Evolutionary conservation across 441 rosid genomes (phyloP).

Genomic region (Sinapis alba): DNA sequence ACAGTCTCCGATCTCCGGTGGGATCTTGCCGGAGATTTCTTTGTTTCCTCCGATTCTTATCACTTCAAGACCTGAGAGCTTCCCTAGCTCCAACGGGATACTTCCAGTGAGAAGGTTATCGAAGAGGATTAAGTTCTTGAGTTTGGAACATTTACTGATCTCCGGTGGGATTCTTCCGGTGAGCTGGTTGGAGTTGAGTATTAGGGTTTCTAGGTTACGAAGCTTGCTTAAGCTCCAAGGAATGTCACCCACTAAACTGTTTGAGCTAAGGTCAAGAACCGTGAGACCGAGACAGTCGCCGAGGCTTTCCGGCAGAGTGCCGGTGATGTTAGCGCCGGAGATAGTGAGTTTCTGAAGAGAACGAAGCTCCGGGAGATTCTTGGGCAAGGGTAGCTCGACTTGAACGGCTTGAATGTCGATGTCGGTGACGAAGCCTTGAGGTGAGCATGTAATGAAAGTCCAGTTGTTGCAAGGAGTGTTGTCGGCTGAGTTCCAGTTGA

Average conservation of each 20-base stretch:
- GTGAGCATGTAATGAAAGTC: constrained; percentile 77
- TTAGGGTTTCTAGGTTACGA: constrained; percentile 55
- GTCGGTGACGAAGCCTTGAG: constrained; percentile 65
- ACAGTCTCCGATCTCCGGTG: constrained; percentile 80
- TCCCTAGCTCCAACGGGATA: constrained; percentile 79
- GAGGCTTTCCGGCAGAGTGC: constrained; percentile 60
- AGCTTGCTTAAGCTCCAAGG: constrained; percentile 67
- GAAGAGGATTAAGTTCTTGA: constrained; percentile 57
- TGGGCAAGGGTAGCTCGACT: constrained; percentile 57
- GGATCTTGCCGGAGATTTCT: constrained; percentile 72
- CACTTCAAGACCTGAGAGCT: constrained; percentile 57
- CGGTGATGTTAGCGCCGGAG: constrained; percentile 77
- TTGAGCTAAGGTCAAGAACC: constrained; percentile 64
- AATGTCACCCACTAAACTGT: constrained; percentile 63
- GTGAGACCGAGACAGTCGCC: constrained; percentile 52
- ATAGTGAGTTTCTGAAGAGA: constrained; percentile 59
- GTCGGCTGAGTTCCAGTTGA: constrained; percentile 70
- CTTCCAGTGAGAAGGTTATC: constrained; percentile 69
- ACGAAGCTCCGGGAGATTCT: constrained; percentile 58
- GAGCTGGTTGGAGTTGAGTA: constrained; percentile 78
- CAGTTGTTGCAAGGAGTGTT: constrained; percentile 72
- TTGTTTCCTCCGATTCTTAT: constrained; percentile 91
- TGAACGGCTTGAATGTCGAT: constrained; percentile 64
- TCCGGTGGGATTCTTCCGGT: constrained; percentile 84
- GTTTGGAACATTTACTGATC: constrained; percentile 51